Conservation (phyloP, 345 rosid genomes). For the Populus deltoides region DNA sequence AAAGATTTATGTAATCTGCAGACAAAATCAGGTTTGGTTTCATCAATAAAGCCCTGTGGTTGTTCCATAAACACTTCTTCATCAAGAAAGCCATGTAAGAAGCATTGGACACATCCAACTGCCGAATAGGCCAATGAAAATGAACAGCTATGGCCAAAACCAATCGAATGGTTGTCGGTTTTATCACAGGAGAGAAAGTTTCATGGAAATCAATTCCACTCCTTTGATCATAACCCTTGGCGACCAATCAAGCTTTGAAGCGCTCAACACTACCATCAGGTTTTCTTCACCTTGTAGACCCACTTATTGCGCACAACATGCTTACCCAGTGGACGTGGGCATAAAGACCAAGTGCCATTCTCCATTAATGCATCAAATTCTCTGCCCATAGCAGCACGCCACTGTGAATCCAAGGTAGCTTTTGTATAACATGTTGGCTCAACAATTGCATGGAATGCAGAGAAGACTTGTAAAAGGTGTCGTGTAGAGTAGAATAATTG, state of each 20-base stretch:
- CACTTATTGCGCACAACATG: too few species aligned
- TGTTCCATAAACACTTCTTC: neutral
- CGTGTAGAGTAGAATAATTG: too few species aligned
- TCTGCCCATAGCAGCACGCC: neutral
- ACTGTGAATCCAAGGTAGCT: too few species aligned
- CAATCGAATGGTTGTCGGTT: neutral
- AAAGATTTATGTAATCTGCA: neutral
- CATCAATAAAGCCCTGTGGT: neutral
- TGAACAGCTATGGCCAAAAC: neutral
- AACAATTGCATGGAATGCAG: too few species aligned
- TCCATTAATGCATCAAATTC: neutral
- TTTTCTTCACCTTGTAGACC: neutral
- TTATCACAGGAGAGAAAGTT: neutral
- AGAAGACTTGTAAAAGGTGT: too few species aligned
- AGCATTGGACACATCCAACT: neutral
- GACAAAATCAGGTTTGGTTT: neutral
- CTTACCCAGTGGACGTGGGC: neutral
- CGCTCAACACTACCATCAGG: neutral
- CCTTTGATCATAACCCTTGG: neutral
- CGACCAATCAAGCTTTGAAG: neutral
- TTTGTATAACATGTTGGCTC: neutral
- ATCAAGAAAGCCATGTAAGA: neutral
- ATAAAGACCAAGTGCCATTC: neutral
- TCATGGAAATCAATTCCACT: neutral
- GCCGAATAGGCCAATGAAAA: neutral